These are phyloP conservation scores for Lactarius psammicola DNA, from an alignment of 768 basidiomycete species.

Conservation along the genomic window DNA sequence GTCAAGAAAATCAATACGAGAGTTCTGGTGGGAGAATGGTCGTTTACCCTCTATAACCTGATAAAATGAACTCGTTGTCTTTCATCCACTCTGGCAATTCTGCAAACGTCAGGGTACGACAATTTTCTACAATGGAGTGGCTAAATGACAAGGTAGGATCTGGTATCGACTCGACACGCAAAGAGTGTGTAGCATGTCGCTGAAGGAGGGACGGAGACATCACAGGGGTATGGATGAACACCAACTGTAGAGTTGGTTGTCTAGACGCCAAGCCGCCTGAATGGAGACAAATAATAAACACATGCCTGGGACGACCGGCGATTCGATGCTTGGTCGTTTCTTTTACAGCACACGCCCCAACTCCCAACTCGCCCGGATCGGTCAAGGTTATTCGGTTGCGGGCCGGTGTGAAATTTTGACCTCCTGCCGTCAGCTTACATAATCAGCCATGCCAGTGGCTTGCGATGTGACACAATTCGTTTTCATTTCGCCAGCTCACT, in stretches of 20 bases:
- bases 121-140: neutral
- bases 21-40: neutral
- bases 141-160: neutral
- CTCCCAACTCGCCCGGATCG: too few relatives aligned
- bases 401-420: neutral
- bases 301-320: neutral
- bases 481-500: slow-evolving; percentile 13
- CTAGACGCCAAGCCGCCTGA: neutral
- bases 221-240: neutral
- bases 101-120: slow-evolving; percentile 47
- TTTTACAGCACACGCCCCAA: too few relatives aligned
- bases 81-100: slow-evolving; percentile 68
- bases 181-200: slow-evolving; percentile 8
- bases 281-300: neutral
- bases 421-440: neutral
- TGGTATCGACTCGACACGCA: neutral
- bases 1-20: neutral
- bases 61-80: slow-evolving; percentile 71
- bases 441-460: neutral
- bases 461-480: slow-evolving; percentile 5
- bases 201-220: slow-evolving; percentile 16
- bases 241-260: neutral
- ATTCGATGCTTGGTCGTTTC: too few relatives aligned
- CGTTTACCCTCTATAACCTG: slow-evolving; percentile 64
- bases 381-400: neutral